phyloP scores from a whole-genome alignment of 2,329 filamentous ascomycete genomes.

The Colletotrichum orbiculare region DNA sequence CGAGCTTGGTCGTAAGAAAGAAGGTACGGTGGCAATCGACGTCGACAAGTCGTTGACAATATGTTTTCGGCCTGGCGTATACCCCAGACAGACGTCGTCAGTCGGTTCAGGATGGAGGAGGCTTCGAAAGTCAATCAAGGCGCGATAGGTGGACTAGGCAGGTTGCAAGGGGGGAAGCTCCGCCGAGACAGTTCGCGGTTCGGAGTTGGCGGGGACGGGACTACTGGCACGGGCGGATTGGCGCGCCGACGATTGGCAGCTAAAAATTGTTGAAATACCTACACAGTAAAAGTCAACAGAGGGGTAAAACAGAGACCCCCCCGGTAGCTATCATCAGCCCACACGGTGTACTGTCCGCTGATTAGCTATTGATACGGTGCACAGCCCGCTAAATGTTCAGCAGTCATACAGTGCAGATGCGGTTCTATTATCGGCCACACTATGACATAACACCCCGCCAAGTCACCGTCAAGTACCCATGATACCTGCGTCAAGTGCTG shows the following conservation, averaged over 20 bases:
- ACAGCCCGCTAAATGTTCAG: neutral
- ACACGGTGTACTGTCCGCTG: neutral
- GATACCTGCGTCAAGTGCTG: too few relatives aligned
- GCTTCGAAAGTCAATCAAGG: conserved; percentile 31
- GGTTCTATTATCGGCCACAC: conserved; percentile 33
- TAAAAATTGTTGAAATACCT: conserved; percentile 35
- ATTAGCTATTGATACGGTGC: conserved; percentile 2
- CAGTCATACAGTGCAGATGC: conserved; percentile 16
- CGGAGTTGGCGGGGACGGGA: conserved; percentile 1
- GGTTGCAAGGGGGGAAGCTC: conserved; percentile 23
- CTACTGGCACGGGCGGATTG: conserved; percentile 28
- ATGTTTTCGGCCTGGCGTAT: conserved; percentile 16
- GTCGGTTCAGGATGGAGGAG: conserved; percentile 21
- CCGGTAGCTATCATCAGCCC: conserved; percentile 1
- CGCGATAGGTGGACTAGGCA: neutral
- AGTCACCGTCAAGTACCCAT: conserved; percentile 16
- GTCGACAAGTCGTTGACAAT: neutral
- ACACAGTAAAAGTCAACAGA: conserved; percentile 37
- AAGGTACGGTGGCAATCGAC: neutral
- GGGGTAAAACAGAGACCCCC: conserved; percentile 25
- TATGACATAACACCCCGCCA: conserved; percentile 37
- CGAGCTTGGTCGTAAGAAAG: neutral
- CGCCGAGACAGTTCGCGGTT: conserved; percentile 26
- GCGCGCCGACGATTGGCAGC: conserved; percentile 35
- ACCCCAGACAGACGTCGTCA: conserved; percentile 2